Evolutionary conservation across 202 grass and related monocot genomes (phyloP).

Genomic region (Musa balbisiana): DNA sequence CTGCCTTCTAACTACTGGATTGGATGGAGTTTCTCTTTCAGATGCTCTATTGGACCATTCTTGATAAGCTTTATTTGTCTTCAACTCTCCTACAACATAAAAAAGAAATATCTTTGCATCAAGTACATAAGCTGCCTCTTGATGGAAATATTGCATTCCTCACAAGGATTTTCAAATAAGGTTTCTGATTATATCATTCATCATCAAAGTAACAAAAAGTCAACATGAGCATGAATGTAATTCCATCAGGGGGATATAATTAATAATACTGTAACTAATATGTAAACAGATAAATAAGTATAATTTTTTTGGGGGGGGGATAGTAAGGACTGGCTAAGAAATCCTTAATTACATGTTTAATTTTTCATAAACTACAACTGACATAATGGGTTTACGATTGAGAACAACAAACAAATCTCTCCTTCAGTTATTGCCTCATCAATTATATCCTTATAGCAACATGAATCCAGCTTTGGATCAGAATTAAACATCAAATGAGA

Average conservation of each 20-base stretch:
- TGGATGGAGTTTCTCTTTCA: constrained; percentile 63
- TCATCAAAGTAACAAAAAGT: too few relatives aligned
- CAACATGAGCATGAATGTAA: too few relatives aligned
- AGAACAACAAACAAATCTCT: constrained; percentile 16
- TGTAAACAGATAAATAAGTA: too few relatives aligned
- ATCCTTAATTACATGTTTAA: too few relatives aligned
- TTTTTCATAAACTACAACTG: too few relatives aligned
- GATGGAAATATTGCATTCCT: neutral
- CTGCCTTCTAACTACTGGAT: constrained; percentile 64
- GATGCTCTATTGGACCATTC: constrained; percentile 86
- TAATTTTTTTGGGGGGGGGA: too few relatives aligned
- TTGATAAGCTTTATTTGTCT: constrained; percentile 58
- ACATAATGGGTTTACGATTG: too few relatives aligned
- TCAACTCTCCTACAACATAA: constrained; percentile 51
- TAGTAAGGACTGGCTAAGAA: too few relatives aligned
- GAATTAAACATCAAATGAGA: constrained; percentile 90
- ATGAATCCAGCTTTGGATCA: constrained; percentile 82
- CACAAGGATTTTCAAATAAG: neutral
- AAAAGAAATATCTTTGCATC: neutral
- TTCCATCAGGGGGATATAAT: too few relatives aligned
- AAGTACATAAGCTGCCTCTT: neutral
- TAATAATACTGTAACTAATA: too few relatives aligned
- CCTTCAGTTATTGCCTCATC: constrained; percentile 84
- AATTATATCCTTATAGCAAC: constrained; percentile 85
- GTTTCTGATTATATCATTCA: neutral